These are phyloP conservation scores for peach (Prunus persica) DNA, from an alignment of 306 rosid species.

Conservation along the genomic window Prunus_persica_NCBIv2 NC_034014.1:1984501-1985000, in stretches of 20 bases:
- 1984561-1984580: not conserved
- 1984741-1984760: not conserved
- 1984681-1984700: slow-evolving; percentile 17
- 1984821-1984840: slow-evolving; percentile 54
- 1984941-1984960: not conserved
- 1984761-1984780: not conserved
- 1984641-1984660: not conserved
- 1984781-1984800: slow-evolving; percentile 3
- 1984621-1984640: not conserved
- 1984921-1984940: slow-evolving; percentile 48
- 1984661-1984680: not conserved
- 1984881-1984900: slow-evolving; percentile 62
- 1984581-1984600: not conserved
- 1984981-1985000: not conserved
- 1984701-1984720: not conserved
- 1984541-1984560: too few relatives aligned
- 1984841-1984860: slow-evolving; percentile 66
- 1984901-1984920: slow-evolving; percentile 58
- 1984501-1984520: too few relatives aligned
- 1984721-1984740: not conserved
- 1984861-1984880: slow-evolving; percentile 59
- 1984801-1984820: slow-evolving; percentile 39
- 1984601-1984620: not conserved
- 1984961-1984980: not conserved
- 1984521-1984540: not conserved